These are phyloP conservation scores for Coemansia sp. DNA, from an alignment of 192 early-diverging fungal genomes.

Conservation along the genomic window DNA sequence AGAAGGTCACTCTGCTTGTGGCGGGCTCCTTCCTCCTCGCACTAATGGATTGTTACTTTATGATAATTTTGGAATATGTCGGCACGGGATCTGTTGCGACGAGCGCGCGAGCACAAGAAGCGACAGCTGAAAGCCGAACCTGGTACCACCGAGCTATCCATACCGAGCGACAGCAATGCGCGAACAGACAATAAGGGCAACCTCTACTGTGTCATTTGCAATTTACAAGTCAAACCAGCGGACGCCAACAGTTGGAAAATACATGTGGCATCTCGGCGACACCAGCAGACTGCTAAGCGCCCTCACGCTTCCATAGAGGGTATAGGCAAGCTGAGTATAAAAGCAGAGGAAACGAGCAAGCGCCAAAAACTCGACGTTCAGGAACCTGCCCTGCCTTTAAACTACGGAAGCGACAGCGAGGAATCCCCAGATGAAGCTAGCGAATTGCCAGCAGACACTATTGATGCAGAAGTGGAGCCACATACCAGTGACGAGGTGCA, in stretches of 20 bases:
- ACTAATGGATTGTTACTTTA: neutral
- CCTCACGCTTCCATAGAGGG: neutral
- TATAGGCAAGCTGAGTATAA: slow-evolving; percentile 6
- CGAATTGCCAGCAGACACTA: slow-evolving; percentile 14
- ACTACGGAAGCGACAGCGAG: slow-evolving; percentile 16
- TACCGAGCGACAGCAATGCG: neutral
- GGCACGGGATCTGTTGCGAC: slow-evolving; percentile 37
- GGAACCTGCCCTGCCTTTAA: neutral
- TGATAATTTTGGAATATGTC: slow-evolving; percentile 19
- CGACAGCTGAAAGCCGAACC: slow-evolving; percentile 9
- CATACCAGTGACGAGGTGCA: neutral
- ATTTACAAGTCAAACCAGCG: slow-evolving; percentile 7
- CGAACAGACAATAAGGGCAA: neutral
- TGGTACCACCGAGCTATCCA: neutral
- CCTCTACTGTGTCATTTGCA: neutral
- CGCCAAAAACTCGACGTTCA: slow-evolving; percentile 11
- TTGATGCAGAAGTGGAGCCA: slow-evolving; percentile 15
- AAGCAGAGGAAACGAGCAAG: slow-evolving; percentile 1
- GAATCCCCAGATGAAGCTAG: neutral
- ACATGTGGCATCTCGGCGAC: slow-evolving; percentile 13
- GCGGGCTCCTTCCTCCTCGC: neutral
- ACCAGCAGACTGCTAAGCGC: neutral
- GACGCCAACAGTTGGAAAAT: slow-evolving; percentile 12
- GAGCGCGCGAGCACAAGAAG: slow-evolving; percentile 40
- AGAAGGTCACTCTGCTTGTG: neutral